A percentile compares a stretch with the other conserved stretches of the same genome.
Evolutionary conservation across 2,329 filamentous ascomycete species (phyloP).

Genomic region (Trichophyton verrucosum): DNA sequence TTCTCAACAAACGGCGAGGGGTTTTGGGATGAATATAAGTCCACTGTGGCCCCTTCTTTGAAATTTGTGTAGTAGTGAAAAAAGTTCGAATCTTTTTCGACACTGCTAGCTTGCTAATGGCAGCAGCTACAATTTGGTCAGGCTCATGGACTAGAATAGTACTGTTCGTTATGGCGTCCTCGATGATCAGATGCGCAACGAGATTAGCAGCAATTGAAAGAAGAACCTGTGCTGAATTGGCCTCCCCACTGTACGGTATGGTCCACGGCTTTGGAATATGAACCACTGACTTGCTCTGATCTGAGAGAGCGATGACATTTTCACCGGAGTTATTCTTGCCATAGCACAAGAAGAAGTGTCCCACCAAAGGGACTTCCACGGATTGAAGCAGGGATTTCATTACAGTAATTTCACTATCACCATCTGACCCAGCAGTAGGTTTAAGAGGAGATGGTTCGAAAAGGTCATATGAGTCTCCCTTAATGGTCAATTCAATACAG

Average conservation of each 20-base stretch:
- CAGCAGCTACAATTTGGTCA: not conserved
- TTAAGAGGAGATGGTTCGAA: not conserved
- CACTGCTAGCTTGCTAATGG: not conserved
- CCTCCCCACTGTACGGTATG: not conserved
- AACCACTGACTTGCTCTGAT: not conserved
- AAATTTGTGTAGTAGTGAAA: constrained; percentile 2
- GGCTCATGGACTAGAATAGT: constrained; percentile 3
- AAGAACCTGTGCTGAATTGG: not conserved
- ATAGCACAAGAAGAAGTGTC: not conserved
- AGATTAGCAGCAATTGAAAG: not conserved
- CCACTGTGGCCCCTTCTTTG: not conserved
- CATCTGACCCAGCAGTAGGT: not conserved
- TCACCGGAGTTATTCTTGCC: not conserved
- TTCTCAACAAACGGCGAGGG: not conserved
- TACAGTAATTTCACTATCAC: not conserved
- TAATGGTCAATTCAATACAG: not conserved
- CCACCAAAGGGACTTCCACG: not conserved
- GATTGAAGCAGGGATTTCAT: not conserved
- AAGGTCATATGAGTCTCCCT: not conserved
- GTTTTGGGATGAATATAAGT: not conserved
- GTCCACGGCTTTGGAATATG: not conserved
- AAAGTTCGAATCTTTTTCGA: not conserved
- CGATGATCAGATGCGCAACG: not conserved
- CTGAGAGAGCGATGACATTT: not conserved
- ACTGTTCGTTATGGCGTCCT: not conserved